Base-by-base conservation (phyloP, 345 rosid species). In the Carallia pectinifolia region DNA sequence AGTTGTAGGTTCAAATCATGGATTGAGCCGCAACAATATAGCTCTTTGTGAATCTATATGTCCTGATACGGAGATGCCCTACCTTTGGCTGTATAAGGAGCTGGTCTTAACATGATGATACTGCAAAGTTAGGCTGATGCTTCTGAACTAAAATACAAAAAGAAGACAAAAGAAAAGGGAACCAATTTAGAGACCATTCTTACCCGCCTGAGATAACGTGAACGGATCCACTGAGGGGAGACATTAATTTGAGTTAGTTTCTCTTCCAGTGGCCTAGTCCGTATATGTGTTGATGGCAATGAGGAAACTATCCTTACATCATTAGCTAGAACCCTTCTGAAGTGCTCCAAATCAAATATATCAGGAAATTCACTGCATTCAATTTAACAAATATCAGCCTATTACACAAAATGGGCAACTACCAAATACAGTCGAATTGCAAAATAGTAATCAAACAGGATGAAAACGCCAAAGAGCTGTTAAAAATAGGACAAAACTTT, bases 181-280 rank as follows among this genome's bases (percentile, higher is more conserved):
- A 55, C 23, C 6, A 58, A 67, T 7, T 17, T 19, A 39, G 56
- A 7, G 40, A 29, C 59, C 23, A 44, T 64, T 67, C 81, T 78
- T 84, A 92, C 99, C 79, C 94, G 68, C 81, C 72, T 88, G 55
- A 87, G 90, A 82, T 92, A 95, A 58, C 85, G 99, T 15, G 96
- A 77, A 67, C 96, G 98, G 65, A 95, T 90, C 99, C 97, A 92
- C 62, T 81, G 86, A 71, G 99, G 94, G n/a, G 99, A 89, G 39
- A 84, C 94, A 74, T 90, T 79, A 50, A 85, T 86, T 5, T 96
- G 84, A 84, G 96, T 89, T 70, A 83, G 74, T 67, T 81, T 88
- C 82, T 90, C 99, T 81, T 85, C 92, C 37, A 92, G 90, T 0
- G 97, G 98, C 74, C 93, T 86, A 31, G 89, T 86, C 95, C 81